Evolutionary conservation across 2,329 filamentous ascomycete species (phyloP).

Genomic region (Aspergillus ibericus): DNA sequence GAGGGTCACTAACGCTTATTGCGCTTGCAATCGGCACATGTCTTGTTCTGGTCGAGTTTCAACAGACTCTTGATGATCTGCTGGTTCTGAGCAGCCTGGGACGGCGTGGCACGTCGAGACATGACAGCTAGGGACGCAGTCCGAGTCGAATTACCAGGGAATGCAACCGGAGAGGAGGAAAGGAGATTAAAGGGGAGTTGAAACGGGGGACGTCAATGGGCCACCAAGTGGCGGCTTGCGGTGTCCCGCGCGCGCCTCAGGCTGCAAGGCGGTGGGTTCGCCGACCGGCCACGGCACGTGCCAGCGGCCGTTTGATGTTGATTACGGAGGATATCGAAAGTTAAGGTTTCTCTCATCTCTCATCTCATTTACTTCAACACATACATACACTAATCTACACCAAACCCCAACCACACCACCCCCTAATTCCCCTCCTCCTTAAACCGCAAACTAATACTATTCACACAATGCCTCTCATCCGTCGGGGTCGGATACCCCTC

Average conservation of each 20-base stretch:
- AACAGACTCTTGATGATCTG: conserved; percentile 90
- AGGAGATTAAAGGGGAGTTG: conserved; percentile 4
- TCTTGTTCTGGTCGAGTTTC: conserved; percentile 93
- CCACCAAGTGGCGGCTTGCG: conserved; percentile 31
- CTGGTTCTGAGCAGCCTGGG: conserved; percentile 89
- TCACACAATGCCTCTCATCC: conserved; percentile 96
- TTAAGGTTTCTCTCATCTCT: neutral
- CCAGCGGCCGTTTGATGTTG: conserved; percentile 21
- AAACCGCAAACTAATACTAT: conserved; percentile 88
- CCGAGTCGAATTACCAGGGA: conserved; percentile 12
- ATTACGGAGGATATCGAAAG: no score
- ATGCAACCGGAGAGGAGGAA: conserved; percentile 12
- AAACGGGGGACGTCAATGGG: conserved; percentile 19
- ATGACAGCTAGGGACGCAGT: conserved; percentile 23
- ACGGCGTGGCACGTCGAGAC: conserved; percentile 64
- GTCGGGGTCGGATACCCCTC: conserved; percentile 82
- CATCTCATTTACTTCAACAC: neutral
- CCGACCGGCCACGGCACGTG: conserved; percentile 22
- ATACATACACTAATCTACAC: conserved; percentile 3
- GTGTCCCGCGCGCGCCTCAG: conserved; percentile 26
- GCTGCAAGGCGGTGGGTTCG: conserved; percentile 13
- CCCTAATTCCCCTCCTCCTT: conserved; percentile 53
- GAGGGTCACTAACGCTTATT: conserved; percentile 76
- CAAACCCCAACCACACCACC: neutral
- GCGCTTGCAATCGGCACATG: conserved; percentile 96